Conservation (phyloP, 371 early-diverging fungal species). For the Modicella reniformis region DNA sequence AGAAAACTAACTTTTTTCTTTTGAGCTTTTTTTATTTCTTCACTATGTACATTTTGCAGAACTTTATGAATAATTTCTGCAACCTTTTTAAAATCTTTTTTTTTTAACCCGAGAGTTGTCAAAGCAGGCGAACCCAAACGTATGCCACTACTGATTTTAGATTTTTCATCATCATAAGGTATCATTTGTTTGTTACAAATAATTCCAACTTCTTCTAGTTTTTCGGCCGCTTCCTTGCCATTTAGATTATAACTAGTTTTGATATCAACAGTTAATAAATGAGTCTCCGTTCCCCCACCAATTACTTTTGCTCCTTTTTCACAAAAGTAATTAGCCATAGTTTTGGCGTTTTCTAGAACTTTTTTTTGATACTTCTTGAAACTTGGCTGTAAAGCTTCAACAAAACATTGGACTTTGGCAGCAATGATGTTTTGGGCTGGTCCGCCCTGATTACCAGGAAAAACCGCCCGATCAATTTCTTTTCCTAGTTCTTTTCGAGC, state of each 20-base stretch:
- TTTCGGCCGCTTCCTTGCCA: too few relatives aligned
- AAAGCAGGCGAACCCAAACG: conserved; percentile 95
- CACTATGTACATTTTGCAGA: too few relatives aligned
- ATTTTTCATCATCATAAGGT: conserved; percentile 94
- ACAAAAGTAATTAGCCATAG: conserved; percentile 83
- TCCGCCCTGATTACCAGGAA: conserved; percentile 99
- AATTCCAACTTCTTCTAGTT: too few relatives aligned
- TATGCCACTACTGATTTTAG: conserved; percentile 97
- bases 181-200: conserved; percentile 99
- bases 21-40: too few relatives aligned
- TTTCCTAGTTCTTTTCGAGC: conserved; percentile 87
- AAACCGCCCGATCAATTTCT: conserved; percentile 94
- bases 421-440: conserved; percentile 99
- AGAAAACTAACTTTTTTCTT: too few relatives aligned
- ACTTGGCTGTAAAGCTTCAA: conserved; percentile 84
- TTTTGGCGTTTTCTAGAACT: conserved; percentile 88
- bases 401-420: conserved; percentile 95
- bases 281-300: conserved; percentile 95
- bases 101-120: conserved; percentile 94
- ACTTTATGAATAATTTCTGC: conserved; percentile 90
- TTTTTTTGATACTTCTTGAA: conserved; percentile 93
- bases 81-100: conserved; percentile 87
- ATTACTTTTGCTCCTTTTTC: conserved; percentile 86
- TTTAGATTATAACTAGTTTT: too few relatives aligned
- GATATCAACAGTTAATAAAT: too few relatives aligned